These are phyloP conservation scores for Babesia gibsoni DNA, from an alignment of 169 alveolate species.

Conservation along the genomic window DNA sequence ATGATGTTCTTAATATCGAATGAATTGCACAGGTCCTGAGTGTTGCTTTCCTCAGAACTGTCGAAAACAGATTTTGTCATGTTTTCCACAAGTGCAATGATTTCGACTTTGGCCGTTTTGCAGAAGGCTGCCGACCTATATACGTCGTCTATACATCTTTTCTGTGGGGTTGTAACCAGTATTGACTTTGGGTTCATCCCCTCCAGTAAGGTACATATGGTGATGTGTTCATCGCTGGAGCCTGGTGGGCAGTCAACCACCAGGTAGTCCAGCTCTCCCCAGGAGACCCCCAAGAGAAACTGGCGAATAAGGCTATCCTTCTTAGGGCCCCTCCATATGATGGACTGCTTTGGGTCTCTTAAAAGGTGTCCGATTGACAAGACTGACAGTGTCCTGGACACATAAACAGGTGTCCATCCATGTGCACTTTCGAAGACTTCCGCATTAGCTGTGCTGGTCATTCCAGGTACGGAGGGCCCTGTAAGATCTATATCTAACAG, in stretches of 20 bases:
- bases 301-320: constrained; percentile 92
- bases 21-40: constrained; percentile 40
- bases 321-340: constrained; percentile 99
- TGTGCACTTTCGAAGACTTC: constrained; percentile 92
- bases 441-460: constrained; percentile 87
- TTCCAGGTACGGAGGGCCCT: constrained; percentile 97
- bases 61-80: constrained; percentile 87
- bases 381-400: constrained; percentile 90
- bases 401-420: constrained; percentile 98
- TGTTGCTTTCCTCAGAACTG: background rate
- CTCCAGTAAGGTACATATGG: constrained; percentile 88
- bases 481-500: constrained; percentile 97
- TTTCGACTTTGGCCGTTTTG: constrained; percentile 83
- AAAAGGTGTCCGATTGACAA: constrained; percentile 96
- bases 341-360: constrained; percentile 91
- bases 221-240: constrained; percentile 98
- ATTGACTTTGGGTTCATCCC: constrained; percentile 60
- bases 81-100: constrained; percentile 96
- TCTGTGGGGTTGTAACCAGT: constrained; percentile 85
- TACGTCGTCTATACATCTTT: constrained; percentile 65
- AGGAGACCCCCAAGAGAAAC: constrained; percentile 93
- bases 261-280: constrained; percentile 96
- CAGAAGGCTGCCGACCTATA: constrained; percentile 67
- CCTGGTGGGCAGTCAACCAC: constrained; percentile 99
- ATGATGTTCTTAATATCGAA: constrained; percentile 22